phyloP scores from a whole-genome alignment of 768 basidiomycete genomes.

The Myochromella boudieri region DNA sequence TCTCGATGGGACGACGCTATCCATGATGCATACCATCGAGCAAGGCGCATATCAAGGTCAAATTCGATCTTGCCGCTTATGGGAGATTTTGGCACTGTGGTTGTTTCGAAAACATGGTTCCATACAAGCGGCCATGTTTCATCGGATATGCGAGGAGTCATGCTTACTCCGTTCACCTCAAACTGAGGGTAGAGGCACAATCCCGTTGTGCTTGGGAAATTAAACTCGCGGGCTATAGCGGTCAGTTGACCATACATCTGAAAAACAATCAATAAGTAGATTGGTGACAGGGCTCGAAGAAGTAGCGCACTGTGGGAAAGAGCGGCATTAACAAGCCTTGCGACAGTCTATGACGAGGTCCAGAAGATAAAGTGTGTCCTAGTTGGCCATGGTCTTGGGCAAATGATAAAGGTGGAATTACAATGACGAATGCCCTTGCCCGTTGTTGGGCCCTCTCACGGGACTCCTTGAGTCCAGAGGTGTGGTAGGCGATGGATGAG shows the following conservation, averaged over 20 bases:
- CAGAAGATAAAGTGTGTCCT: constrained; percentile 56
- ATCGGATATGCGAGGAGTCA: constrained; percentile 74
- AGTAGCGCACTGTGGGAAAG: constrained; percentile 58
- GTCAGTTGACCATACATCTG: constrained; percentile 77
- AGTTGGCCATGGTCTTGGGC: constrained; percentile 57
- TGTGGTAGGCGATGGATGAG: constrained; percentile 58
- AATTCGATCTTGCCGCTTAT: constrained; percentile 84
- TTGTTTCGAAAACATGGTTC: constrained; percentile 54
- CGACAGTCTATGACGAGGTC: constrained; percentile 58
- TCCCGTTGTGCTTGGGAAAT: constrained; percentile 74
- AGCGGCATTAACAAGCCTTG: constrained; percentile 77
- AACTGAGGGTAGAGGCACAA: constrained; percentile 79
- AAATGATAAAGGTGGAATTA: constrained; percentile 63
- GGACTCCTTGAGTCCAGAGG: constrained; percentile 41
- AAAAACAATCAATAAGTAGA: neutral
- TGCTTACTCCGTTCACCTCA: constrained; percentile 50
- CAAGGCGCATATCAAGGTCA: constrained; percentile 75
- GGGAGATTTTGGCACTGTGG: constrained; percentile 41
- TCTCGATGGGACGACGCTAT: constrained; percentile 47
- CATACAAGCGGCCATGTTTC: constrained; percentile 77
- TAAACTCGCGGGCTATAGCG: constrained; percentile 80
- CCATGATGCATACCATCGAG: constrained; percentile 81
- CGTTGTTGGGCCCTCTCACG: constrained; percentile 40
- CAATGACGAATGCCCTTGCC: constrained; percentile 59
- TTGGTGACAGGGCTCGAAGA: neutral